Conservation (phyloP, 805 yeast species). For the Torulaspora microellipsoides region DNA sequence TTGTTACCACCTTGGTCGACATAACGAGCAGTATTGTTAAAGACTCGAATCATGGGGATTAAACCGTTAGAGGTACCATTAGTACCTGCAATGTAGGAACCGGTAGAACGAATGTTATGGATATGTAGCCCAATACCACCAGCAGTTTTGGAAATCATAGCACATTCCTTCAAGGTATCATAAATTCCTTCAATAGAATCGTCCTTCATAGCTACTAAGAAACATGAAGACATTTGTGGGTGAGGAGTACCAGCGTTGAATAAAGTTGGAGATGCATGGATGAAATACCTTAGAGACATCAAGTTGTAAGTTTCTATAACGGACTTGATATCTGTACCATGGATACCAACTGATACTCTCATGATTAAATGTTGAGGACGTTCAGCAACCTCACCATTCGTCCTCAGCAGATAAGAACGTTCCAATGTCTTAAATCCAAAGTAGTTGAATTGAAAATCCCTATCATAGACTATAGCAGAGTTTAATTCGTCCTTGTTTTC, state of each 20-base stretch:
- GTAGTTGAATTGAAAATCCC: conserved; percentile 75
- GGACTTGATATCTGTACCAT: conserved; percentile 57
- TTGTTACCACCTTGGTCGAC: conserved; percentile 99
- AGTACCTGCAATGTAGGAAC: conserved; percentile 85
- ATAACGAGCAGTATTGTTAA: conserved; percentile 91
- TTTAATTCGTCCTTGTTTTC: conserved; percentile 62
- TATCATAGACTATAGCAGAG: conserved; percentile 65
- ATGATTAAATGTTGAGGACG: conserved; percentile 87
- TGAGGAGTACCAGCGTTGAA: conserved; percentile 89
- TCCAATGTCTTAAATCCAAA: conserved; percentile 92
- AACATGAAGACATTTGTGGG: conserved; percentile 87
- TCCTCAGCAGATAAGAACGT: conserved; percentile 72
- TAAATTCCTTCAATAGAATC: conserved; percentile 96
- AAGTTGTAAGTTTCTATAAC: conserved; percentile 79
- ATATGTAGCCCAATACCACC: conserved; percentile 94
- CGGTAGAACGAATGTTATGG: conserved; percentile 80
- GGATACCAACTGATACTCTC: conserved; percentile 92
- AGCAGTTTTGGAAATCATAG: conserved; percentile 87
- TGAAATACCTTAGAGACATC: conserved; percentile 84
- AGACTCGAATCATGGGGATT: conserved; percentile 94
- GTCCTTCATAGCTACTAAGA: conserved; percentile 83
- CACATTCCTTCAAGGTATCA: conserved; percentile 81
- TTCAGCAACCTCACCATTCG: conserved; percentile 67
- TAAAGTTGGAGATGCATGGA: conserved; percentile 93
- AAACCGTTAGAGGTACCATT: conserved; percentile 91